A percentile compares a stretch with the other conserved stretches of the same genome.
Conservation (phyloP, 345 rosid genomes). For the Hibiscus mutabilis region DNA sequence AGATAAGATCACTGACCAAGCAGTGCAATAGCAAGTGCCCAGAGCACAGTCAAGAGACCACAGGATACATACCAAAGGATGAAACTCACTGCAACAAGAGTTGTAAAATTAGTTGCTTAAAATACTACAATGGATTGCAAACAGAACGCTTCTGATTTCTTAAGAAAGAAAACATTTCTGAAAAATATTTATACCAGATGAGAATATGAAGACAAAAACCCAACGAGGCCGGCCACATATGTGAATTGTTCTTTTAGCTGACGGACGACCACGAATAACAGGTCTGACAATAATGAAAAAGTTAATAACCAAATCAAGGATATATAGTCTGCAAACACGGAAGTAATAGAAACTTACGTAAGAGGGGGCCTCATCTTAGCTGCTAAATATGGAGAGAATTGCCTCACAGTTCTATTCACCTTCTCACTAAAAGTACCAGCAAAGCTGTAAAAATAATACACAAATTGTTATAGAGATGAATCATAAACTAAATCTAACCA, state of each 20-base stretch:
- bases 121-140: background rate
- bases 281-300: constrained; percentile 44
- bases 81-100: constrained; percentile 47
- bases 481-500: background rate
- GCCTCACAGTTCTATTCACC: constrained; percentile 75
- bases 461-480: background rate
- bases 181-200: constrained; percentile 43
- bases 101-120: constrained; percentile 9
- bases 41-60: constrained; percentile 71
- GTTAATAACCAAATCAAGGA: constrained; percentile 14
- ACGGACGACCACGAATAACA: constrained; percentile 92
- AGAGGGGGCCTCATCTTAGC: constrained; percentile 94
- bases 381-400: constrained; percentile 90
- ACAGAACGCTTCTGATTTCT: background rate
- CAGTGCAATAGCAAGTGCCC: constrained; percentile 81
- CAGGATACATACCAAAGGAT: constrained; percentile 79
- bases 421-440: constrained; percentile 92
- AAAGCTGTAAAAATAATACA: constrained; percentile 52
- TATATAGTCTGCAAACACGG: background rate
- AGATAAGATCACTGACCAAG: constrained; percentile 42
- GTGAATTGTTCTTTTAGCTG: constrained; percentile 68
- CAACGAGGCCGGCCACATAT: constrained; percentile 92
- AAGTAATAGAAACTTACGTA: constrained; percentile 38
- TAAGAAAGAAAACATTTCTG: background rate
- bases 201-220: constrained; percentile 71